These are phyloP conservation scores for Rhizophagus sp. DNA, from an alignment of 192 early-diverging fungal species.

Conservation along the genomic window DNA sequence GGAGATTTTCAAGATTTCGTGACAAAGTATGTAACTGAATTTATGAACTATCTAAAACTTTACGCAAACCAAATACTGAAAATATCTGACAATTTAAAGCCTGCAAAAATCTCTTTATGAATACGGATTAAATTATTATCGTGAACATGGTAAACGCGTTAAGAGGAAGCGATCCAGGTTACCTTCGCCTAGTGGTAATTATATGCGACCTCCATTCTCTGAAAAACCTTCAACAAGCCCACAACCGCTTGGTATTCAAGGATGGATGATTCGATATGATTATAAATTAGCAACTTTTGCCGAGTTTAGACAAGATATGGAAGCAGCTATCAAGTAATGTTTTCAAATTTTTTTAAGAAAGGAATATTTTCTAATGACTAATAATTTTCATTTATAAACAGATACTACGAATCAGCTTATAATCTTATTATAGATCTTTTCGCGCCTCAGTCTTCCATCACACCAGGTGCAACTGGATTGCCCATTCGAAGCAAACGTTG, in stretches of 20 bases:
- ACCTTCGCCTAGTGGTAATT: conserved; percentile 42
- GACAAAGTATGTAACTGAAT: conserved; percentile 50
- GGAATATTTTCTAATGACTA: neutral
- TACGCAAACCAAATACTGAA: neutral
- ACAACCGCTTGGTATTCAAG: conserved; percentile 52
- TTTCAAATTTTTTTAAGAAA: neutral
- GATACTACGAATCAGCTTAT: conserved; percentile 73
- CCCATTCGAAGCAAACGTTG: conserved; percentile 61
- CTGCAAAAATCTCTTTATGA: conserved; percentile 70
- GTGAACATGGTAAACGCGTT: conserved; percentile 70
- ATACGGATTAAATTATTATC: conserved; percentile 70
- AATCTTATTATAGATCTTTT: conserved; percentile 67
- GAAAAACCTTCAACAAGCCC: neutral
- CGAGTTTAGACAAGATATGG: conserved; percentile 66
- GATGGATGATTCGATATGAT: conserved; percentile 83
- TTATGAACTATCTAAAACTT: neutral
- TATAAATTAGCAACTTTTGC: conserved; percentile 69
- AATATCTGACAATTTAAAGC: conserved; percentile 37
- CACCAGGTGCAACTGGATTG: conserved; percentile 46
- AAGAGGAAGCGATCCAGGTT: conserved; percentile 71
- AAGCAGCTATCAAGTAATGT: conserved; percentile 48
- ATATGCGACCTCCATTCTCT: conserved; percentile 30
- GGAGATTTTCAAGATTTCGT: conserved; percentile 64
- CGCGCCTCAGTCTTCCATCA: conserved; percentile 47
- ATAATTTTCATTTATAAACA: conserved; percentile 26